Evolutionary conservation across 495 filamentous ascomycete genomes (phyloP).

Genomic region (Aspergillus cristatus): DNA sequence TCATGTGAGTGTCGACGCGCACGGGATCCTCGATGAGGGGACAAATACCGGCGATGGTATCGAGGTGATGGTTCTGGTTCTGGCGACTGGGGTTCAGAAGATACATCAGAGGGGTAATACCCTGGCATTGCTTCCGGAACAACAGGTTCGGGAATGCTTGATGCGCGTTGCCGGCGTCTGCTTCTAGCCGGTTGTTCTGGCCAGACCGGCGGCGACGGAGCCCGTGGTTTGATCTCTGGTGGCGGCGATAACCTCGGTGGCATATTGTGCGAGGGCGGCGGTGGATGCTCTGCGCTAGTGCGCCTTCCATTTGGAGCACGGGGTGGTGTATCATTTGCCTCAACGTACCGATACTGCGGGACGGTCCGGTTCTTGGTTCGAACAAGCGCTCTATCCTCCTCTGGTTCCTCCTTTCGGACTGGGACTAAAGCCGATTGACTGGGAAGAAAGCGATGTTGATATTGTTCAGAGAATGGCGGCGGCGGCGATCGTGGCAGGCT

Average conservation of each 20-base stretch:
- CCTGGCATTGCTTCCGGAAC: conserved; percentile 15
- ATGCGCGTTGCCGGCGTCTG: conserved; percentile 16
- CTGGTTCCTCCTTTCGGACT: too few species aligned
- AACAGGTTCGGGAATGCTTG: conserved; percentile 11
- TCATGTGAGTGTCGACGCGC: conserved; percentile 38
- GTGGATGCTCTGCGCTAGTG: conserved; percentile 20
- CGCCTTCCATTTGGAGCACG: conserved; percentile 10
- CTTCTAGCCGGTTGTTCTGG: conserved; percentile 10
- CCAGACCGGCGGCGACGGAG: conserved; percentile 24
- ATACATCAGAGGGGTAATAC: conserved; percentile 16
- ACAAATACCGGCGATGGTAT: conserved; percentile 19
- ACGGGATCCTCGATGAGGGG: conserved; percentile 18
- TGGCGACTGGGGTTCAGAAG: conserved; percentile 16
- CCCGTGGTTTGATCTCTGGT: conserved; percentile 12
- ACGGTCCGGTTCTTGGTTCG: conserved; percentile 7
- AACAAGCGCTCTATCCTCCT: conserved; percentile 15
- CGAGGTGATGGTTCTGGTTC: conserved; percentile 9
- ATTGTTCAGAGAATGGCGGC: conserved; percentile 23
- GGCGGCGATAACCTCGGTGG: conserved; percentile 8
- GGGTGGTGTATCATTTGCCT: conserved; percentile 12
- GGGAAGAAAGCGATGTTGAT: conserved; percentile 25
- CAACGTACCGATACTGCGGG: conserved; percentile 13
- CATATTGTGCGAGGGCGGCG: conserved; percentile 11
- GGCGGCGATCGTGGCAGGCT: conserved; percentile 22
- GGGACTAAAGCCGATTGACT: conserved; percentile 23